Evolutionary conservation across 2,329 filamentous ascomycete species (phyloP).

Genomic region (Penicillium verrucosum): DNA sequence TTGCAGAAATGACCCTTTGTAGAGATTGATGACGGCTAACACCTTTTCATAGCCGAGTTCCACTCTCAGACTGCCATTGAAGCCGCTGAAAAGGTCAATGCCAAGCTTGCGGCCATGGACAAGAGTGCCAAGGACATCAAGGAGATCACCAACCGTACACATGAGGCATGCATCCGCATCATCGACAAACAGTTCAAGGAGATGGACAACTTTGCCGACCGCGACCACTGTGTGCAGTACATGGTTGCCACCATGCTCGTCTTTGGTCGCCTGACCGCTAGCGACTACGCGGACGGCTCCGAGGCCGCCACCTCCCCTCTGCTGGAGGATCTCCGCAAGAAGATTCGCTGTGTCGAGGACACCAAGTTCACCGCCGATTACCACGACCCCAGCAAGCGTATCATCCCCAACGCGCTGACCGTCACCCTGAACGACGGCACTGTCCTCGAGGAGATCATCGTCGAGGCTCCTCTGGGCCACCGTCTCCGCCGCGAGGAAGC

Average conservation of each 20-base stretch:
- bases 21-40: neutral
- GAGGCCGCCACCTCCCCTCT: conserved; percentile 88
- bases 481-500: conserved; percentile 88
- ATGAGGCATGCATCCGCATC: conserved; percentile 97
- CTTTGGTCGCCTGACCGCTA: conserved; percentile 88
- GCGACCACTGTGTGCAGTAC: conserved; percentile 99
- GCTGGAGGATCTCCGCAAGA: conserved; percentile 85
- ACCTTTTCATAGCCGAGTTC: conserved; percentile 68
- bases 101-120: conserved; percentile 75
- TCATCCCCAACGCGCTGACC: conserved; percentile 94
- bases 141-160: conserved; percentile 86
- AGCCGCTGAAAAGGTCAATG: conserved; percentile 83
- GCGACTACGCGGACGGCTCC: conserved; percentile 86
- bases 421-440: conserved; percentile 94
- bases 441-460: conserved; percentile 80
- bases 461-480: conserved; percentile 94
- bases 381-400: conserved; percentile 88
- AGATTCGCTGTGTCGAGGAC: conserved; percentile 96
- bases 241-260: conserved; percentile 97
- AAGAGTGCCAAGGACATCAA: conserved; percentile 95
- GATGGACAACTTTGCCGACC: conserved; percentile 99
- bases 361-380: conserved; percentile 92
- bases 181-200: conserved; percentile 99
- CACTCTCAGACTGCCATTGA: conserved; percentile 98
- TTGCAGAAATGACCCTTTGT: neutral